phyloP scores from a whole-genome alignment of 2,329 filamentous ascomycete genomes.

The Aureobasidium uvarum region DNA sequence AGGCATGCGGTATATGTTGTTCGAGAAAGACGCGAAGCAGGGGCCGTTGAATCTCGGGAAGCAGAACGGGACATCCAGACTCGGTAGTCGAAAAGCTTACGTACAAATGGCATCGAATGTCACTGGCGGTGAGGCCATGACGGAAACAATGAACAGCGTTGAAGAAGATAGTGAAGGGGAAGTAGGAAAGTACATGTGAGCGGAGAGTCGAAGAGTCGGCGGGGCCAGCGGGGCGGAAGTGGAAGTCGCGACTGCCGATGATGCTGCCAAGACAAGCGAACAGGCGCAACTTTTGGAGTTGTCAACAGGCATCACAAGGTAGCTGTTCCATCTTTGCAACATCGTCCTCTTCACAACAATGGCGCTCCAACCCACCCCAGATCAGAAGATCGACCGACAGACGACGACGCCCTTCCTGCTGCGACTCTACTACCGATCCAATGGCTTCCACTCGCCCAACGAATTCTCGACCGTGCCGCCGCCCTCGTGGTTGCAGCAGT shows the following conservation, averaged over 20 bases:
- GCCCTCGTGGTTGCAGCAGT: constrained; percentile 51
- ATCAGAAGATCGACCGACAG: constrained; percentile 61
- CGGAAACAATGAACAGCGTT: background rate
- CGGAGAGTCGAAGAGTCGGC: background rate
- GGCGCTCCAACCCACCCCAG: constrained; percentile 39
- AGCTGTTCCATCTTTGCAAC: background rate
- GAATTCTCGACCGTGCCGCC: constrained; percentile 60
- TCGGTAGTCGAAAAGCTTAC: background rate
- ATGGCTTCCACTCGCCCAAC: constrained; percentile 70
- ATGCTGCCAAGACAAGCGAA: constrained; percentile 5
- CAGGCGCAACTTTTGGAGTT: background rate
- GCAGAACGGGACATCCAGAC: constrained; percentile 9
- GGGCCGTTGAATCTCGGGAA: constrained; percentile 5
- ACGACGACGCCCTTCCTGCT: constrained; percentile 77
- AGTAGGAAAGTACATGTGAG: background rate
- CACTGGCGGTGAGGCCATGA: background rate
- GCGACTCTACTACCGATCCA: constrained; percentile 77
- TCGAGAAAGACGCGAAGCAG: constrained; percentile 2
- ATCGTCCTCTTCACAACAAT: constrained; percentile 29
- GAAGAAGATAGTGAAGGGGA: no score
- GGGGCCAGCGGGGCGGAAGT: constrained; percentile 7
- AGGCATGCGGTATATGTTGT: background rate
- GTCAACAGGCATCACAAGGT: background rate
- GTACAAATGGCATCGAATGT: background rate
- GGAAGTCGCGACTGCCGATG: background rate